Base-by-base conservation (phyloP, 352 stramenopile species). In the Globisporangium canariense region DNA sequence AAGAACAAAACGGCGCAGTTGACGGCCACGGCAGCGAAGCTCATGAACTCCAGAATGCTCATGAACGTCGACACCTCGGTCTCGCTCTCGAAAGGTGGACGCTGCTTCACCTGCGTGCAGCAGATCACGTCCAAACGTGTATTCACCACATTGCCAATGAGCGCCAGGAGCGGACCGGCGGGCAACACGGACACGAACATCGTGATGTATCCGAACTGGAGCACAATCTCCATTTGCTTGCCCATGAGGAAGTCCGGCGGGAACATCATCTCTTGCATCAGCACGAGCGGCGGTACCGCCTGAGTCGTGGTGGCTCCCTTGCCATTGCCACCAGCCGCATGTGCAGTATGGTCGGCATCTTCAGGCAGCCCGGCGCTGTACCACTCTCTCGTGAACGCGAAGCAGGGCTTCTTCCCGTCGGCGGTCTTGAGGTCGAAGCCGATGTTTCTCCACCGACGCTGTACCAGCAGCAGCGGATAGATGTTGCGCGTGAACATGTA, bases 131-230 rank as follows among this genome's bases (percentile, higher is more conserved):
- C 89, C 7, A 96, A 70, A 40, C 92, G 81, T 58, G 90, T 92
- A 57, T 96, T 93, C 60, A 98, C 68, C 1, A 93, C 79, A 65
- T 98, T 97, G 53, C 83, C 91, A 30, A 94, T 49, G 49, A 96
- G 76, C 25, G 90, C 90, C 58, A 98, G 79, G 47, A 98, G 69
- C 18, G 93, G 87, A 22, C 88, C 95, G 16, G 93, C 66, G 0
- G 93, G 93, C 60, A 98, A 90, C 46, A 96, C 95, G 0, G 85
- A 93, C 2, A 96, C 90, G 73, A 98, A 98, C 74, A 98, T 88
- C 38, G 92, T 98, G 46, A 98, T 84, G 71, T 98, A 98, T 49
- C 93, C 93, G 66, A 98, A 97, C 84, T 90, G 82, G n/a, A 93
- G 67, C 46, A 93, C 73, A 11, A 86, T 64, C 60, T 93, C 84